Base-by-base conservation (phyloP, 2,329 filamentous ascomycete genomes). In the Knoxdaviesia proteae region DNA sequence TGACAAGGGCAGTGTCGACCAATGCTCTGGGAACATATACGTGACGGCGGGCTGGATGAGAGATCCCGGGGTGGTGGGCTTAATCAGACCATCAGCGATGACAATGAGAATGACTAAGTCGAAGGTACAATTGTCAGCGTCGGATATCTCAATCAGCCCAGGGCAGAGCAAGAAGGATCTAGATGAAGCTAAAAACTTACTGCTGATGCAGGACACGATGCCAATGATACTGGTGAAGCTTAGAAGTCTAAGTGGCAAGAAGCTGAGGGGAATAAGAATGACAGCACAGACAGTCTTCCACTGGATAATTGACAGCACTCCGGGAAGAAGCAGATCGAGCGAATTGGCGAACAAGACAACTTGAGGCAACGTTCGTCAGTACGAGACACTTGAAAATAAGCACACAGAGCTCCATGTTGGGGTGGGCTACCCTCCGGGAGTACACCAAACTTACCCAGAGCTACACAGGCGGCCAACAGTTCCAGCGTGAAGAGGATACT, bases 321-420 rank as follows among this genome's bases (percentile, higher is more conserved):
- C 75, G 0, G 84, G 82, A 41, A 94, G 73, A 20, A 96, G 61
- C 9, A 83, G 71, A 51, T 83, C 65, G 51, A 96, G 68, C 38
- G 83, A 92, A 60, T 96, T 90, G 42, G 84, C 83, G 57, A 96
- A 96, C n/a, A 94, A 70, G 20, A 94, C 83, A 33, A 93, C 73
- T 48, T 36, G 30, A 10, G 3, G 11, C 6, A 36, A 34, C 4
- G 9, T 9, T 2, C 5, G 32, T 35, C 29, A 43, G 37, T 29
- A 34, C 8, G 31, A 6, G 32, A 8, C 29, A 32, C 9, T 6
- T 20, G 7, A 29, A 30, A 5, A 29, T 36, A 20, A 20, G 20
- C 20, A 20, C 20, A 20, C 20, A 20, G 3, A 20, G 20, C 20
- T 20, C 20, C 20, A 20, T 20, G 20, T 20, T 20, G 20, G 20